A percentile compares a stretch with the other conserved stretches of the same genome.
Evolutionary conservation across 140 eudicot genomes (phyloP).

Genomic region (Ambrosia hybrid): DNA sequence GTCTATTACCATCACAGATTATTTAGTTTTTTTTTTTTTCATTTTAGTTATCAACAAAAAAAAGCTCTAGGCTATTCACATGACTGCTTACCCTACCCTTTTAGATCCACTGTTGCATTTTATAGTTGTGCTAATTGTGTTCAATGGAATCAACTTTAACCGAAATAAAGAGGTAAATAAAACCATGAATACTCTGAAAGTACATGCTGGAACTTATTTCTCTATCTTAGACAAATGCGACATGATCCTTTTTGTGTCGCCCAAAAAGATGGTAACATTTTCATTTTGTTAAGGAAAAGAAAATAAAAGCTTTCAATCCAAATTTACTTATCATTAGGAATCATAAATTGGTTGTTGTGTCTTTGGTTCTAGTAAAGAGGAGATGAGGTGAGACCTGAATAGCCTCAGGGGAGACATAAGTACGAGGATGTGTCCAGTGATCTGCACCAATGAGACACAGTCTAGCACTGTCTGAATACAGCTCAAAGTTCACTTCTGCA

Average conservation of each 20-base stretch:
- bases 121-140: neutral
- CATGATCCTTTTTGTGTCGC: too few species aligned
- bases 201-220: neutral
- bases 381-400: conserved; percentile 68
- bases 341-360: neutral
- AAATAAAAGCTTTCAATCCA: too few species aligned
- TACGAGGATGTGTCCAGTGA: conserved; percentile 84
- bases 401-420: conserved; percentile 93
- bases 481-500: conserved; percentile 92
- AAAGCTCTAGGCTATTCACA: neutral
- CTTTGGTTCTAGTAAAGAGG: conserved; percentile 11
- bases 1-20: neutral
- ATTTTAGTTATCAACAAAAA: neutral
- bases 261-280: too few species aligned
- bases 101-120: conserved; percentile 1
- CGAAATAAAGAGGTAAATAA: neutral
- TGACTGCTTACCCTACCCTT: neutral
- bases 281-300: too few species aligned
- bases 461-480: conserved; percentile 87
- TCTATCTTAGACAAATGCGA: too few species aligned
- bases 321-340: neutral
- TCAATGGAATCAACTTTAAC: neutral
- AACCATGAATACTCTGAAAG: neutral
- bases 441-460: conserved; percentile 95
- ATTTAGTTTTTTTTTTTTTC: neutral